phyloP scores from a whole-genome alignment of 208 protist genomes.

The Crithidia expoeki region DNA sequence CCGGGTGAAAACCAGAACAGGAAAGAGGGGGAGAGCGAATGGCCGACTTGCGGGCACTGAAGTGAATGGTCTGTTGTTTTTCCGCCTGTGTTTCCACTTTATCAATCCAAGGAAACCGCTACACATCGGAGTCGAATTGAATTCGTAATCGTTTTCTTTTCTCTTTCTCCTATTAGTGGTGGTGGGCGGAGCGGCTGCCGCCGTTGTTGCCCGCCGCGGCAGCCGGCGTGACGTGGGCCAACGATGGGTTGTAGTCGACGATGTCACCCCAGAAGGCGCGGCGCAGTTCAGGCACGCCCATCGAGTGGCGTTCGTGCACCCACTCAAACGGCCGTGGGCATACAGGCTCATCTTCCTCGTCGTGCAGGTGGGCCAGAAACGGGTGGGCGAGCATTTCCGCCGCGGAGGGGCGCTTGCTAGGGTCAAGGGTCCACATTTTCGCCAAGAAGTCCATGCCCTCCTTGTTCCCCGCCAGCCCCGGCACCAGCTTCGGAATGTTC shows the following conservation, averaged over 20 bases:
- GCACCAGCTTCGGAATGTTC: conserved; percentile 73
- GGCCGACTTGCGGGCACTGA: no score
- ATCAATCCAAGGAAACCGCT: no score
- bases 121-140: no score
- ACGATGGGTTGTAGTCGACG: conserved; percentile 72
- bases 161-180: conserved; percentile 8
- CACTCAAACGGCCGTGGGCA: conserved; percentile 71
- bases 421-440: conserved; percentile 83
- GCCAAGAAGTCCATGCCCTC: conserved; percentile 81
- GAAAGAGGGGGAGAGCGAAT: no score
- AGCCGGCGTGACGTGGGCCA: conserved; percentile 22
- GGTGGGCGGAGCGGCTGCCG: conserved; percentile 11
- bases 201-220: not conserved
- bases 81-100: no score
- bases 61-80: no score
- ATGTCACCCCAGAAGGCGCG: conserved; percentile 91
- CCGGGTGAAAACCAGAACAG: no score
- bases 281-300: conserved; percentile 72
- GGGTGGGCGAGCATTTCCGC: conserved; percentile 85
- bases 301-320: conserved; percentile 74
- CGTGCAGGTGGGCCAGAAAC: conserved; percentile 82
- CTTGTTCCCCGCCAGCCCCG: conserved; percentile 57
- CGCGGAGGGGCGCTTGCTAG: conserved; percentile 73
- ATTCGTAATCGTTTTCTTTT: conserved; percentile 11
- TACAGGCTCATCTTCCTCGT: conserved; percentile 80